These are phyloP conservation scores for Fraxinus dipetala DNA, from an alignment of 305 asterid species.

Conservation along the genomic window DNA sequence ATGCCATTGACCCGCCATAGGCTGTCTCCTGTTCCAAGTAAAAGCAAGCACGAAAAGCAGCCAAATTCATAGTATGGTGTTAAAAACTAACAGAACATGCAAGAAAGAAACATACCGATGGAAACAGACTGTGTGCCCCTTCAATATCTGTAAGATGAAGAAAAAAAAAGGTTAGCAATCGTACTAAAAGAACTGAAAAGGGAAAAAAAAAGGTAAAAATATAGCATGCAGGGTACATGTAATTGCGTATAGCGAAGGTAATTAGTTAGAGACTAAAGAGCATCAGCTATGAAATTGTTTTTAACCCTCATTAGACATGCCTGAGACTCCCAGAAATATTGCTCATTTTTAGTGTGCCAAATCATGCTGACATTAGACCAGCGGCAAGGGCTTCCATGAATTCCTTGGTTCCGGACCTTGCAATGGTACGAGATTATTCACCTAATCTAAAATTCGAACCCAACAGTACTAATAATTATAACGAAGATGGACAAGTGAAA, in stretches of 20 bases:
- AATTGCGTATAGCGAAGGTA: conserved; percentile 65
- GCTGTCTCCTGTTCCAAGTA: conserved; percentile 84
- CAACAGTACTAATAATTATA: no score
- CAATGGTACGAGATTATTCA: no score
- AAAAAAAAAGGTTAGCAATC: background rate
- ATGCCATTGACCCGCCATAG: conserved; percentile 67
- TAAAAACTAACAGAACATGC: background rate
- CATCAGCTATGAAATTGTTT: conserved; percentile 72
- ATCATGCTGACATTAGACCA: no score
- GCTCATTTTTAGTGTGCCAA: no score
- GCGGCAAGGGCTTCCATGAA: no score
- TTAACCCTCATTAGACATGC: conserved; percentile 76
- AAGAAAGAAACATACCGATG: conserved; percentile 51
- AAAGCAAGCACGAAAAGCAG: conserved; percentile 95
- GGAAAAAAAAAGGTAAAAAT: background rate
- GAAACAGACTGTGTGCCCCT: conserved; percentile 95
- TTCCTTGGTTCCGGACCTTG: no score
- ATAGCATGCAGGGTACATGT: background rate
- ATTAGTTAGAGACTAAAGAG: conserved; percentile 67
- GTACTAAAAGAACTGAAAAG: background rate
- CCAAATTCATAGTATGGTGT: conserved; percentile 67
- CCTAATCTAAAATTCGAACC: no score
- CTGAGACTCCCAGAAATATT: no score
- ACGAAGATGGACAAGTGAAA: no score
- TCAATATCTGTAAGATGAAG: conserved; percentile 55